Conservation (phyloP, 2,329 filamentous ascomycete species). For the Xylaria sp. region DNA sequence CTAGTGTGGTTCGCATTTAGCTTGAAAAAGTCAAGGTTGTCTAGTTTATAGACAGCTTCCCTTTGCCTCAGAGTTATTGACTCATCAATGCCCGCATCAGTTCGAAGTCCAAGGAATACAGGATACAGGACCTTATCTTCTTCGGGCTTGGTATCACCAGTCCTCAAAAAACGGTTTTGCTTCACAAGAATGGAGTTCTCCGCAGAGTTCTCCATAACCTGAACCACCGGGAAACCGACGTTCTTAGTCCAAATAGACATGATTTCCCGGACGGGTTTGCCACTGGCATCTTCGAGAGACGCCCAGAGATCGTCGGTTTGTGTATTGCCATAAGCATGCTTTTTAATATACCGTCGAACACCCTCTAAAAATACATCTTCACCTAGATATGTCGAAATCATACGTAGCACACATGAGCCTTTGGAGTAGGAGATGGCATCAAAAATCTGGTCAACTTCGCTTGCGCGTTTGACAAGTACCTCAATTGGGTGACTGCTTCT, state of each 20-base stretch:
- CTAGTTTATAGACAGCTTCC: slow-evolving; percentile 77
- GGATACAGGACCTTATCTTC: slow-evolving; percentile 89
- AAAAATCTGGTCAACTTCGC: slow-evolving; percentile 98
- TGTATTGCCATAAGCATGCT: slow-evolving; percentile 96
- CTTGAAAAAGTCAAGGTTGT: slow-evolving; percentile 90
- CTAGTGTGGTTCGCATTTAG: slow-evolving; percentile 93
- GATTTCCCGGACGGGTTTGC: slow-evolving; percentile 86
- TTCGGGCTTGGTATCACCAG: slow-evolving; percentile 89
- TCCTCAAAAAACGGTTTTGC: slow-evolving; percentile 94
- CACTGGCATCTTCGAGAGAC: slow-evolving; percentile 84
- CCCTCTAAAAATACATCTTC: slow-evolving; percentile 94
- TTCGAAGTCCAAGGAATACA: slow-evolving; percentile 84
- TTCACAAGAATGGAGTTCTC: slow-evolving; percentile 81
- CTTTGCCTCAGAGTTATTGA: slow-evolving; percentile 72
- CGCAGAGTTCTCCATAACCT: slow-evolving; percentile 76
- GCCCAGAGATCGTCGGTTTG: slow-evolving; percentile 90
- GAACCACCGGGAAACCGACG: slow-evolving; percentile 89
- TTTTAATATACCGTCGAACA: slow-evolving; percentile 88
- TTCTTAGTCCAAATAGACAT: slow-evolving; percentile 99
- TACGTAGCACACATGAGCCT: slow-evolving; percentile 92
- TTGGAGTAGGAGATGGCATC: slow-evolving; percentile 98
- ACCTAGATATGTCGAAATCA: slow-evolving; percentile 95
- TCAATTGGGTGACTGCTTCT: slow-evolving; percentile 96
- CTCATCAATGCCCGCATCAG: slow-evolving; percentile 82
- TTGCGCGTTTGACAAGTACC: slow-evolving; percentile 91